Evolutionary conservation across 2,329 filamentous ascomycete genomes (phyloP).

Genomic region (Colletotrichum horii): DNA sequence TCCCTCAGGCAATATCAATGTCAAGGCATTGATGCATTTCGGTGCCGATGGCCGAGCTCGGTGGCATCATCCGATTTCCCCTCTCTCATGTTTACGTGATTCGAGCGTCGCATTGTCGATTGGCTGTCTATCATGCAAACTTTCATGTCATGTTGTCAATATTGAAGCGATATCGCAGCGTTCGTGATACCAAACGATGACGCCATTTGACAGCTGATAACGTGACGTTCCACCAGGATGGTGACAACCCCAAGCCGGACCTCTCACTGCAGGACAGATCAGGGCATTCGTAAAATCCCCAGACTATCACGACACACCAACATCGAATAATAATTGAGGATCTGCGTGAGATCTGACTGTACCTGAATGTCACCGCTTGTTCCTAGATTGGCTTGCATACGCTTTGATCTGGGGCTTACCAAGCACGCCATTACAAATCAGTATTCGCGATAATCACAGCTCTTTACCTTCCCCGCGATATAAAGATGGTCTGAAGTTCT

Average conservation of each 20-base stretch:
- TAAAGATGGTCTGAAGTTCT: not conserved
- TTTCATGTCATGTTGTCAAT: not conserved
- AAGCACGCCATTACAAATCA: slow-evolving; percentile 18
- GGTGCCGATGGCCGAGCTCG: not conserved
- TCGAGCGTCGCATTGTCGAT: not conserved
- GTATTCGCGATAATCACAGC: not conserved
- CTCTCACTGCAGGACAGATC: not conserved
- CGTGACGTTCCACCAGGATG: slow-evolving; percentile 8
- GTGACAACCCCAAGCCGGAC: not conserved
- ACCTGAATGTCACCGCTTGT: not conserved
- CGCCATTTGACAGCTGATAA: slow-evolving; percentile 5
- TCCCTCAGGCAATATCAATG: not conserved
- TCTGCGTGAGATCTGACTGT: not conserved
- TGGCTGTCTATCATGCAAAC: no score
- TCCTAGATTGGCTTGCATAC: not conserved
- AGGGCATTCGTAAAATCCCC: not conserved
- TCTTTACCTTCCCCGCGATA: not conserved
- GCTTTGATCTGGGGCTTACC: not conserved
- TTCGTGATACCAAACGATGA: not conserved
- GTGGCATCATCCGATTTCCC: not conserved
- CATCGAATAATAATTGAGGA: not conserved
- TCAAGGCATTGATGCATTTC: not conserved
- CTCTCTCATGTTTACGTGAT: not conserved
- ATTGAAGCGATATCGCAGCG: not conserved
- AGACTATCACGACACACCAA: not conserved